Conservation (phyloP, 169 alveolate species). For the Babesia bigemina region DNA sequence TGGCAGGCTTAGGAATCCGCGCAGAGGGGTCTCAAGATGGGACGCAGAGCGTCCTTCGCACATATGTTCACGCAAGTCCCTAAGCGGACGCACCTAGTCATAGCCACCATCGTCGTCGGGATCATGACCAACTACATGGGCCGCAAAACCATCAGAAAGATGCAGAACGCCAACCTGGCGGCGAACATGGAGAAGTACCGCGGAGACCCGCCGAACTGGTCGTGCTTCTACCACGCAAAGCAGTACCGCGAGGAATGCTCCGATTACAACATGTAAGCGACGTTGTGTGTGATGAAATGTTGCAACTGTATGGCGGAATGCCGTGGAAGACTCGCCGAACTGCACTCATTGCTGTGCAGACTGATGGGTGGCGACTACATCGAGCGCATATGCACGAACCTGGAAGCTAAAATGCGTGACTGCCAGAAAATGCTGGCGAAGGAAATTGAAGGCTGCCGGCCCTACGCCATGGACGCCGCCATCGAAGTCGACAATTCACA, state of each 20-base stretch:
- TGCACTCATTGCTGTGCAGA: slow-evolving; percentile 6
- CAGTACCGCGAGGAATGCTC: slow-evolving; percentile 78
- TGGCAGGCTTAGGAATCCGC: background rate
- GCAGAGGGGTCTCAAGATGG: background rate
- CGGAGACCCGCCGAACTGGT: slow-evolving; percentile 59
- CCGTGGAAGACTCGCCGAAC: slow-evolving; percentile 1
- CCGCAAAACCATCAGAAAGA: slow-evolving; percentile 1
- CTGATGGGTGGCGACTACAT: slow-evolving; percentile 62
- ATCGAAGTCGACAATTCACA: slow-evolving; percentile 18
- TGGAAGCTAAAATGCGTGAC: slow-evolving; percentile 49
- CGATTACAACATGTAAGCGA: slow-evolving; percentile 38
- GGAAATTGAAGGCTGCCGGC: slow-evolving; percentile 31
- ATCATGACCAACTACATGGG: slow-evolving; percentile 42
- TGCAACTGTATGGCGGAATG: background rate
- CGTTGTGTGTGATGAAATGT: background rate
- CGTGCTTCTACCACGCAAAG: slow-evolving; percentile 73
- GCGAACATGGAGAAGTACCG: slow-evolving; percentile 19
- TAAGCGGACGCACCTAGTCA: slow-evolving; percentile 10
- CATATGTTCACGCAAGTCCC: slow-evolving; percentile 41
- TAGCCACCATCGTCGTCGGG: slow-evolving; percentile 24
- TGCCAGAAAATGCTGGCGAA: slow-evolving; percentile 63
- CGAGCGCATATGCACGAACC: slow-evolving; percentile 55
- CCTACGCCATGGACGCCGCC: slow-evolving; percentile 52
- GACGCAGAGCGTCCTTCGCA: slow-evolving; percentile 5
- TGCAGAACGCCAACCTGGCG: slow-evolving; percentile 27